Conservation (phyloP, 192 early-diverging fungal genomes). For the Spinellus fusiger region DNA sequence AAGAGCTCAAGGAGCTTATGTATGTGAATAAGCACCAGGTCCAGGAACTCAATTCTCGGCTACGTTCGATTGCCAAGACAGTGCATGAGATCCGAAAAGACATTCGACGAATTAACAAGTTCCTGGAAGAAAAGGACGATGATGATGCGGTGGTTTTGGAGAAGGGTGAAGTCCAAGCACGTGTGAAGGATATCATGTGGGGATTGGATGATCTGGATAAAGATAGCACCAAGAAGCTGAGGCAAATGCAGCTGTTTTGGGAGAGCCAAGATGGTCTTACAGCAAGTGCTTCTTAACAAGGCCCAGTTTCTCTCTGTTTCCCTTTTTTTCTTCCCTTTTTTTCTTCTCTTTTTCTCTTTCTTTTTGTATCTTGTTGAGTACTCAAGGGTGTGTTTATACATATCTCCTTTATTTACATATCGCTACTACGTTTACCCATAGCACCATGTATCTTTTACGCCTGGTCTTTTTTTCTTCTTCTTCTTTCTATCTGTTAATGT, state of each 20-base stretch:
- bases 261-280: conserved; percentile 6
- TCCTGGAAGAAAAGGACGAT: conserved; percentile 31
- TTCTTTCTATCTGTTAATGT: background rate
- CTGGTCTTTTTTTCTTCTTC: background rate
- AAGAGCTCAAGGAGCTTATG: conserved; percentile 37
- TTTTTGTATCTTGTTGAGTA: background rate
- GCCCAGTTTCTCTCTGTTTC: background rate
- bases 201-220: conserved; percentile 34
- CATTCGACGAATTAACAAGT: conserved; percentile 29
- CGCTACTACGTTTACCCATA: background rate
- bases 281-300: background rate
- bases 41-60: conserved; percentile 26
- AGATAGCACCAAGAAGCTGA: conserved; percentile 24
- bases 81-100: conserved; percentile 35
- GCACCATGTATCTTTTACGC: background rate
- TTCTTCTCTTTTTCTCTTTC: background rate
- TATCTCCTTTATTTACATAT: background rate
- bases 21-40: conserved; percentile 36
- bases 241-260: conserved; percentile 32
- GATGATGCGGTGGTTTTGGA: conserved; percentile 31
- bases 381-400: background rate
- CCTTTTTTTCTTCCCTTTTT: background rate
- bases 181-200: conserved; percentile 36
- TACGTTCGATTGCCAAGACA: conserved; percentile 32
- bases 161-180: conserved; percentile 30